Evolutionary conservation across 177 flowering plant species (phyloP).

Genomic region (Tripterygium wilfordii): DNA sequence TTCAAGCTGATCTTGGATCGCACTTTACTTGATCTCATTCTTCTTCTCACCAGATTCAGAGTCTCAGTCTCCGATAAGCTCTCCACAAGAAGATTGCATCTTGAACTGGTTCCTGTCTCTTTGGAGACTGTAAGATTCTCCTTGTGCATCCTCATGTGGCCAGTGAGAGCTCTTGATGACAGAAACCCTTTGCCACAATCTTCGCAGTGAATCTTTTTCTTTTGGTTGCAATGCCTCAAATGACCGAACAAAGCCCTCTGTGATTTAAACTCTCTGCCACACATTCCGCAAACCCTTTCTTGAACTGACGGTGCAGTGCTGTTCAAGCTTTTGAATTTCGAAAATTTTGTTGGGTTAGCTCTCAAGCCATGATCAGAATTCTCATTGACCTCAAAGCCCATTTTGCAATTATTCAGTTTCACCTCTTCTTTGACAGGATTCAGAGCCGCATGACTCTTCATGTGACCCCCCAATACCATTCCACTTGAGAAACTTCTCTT

Average conservation of each 20-base stretch:
- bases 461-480: constrained; percentile 28
- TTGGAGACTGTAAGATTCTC: not conserved
- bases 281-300: constrained; percentile 16
- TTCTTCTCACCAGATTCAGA: constrained; percentile 3
- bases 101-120: constrained; percentile 4
- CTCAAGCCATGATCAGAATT: constrained; percentile 18
- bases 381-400: constrained; percentile 9
- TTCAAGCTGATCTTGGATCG: constrained; percentile 9
- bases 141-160: constrained; percentile 26
- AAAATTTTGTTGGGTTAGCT: constrained; percentile 39
- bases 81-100: not conserved
- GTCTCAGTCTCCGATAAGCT: constrained; percentile 6
- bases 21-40: constrained; percentile 15
- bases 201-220: constrained; percentile 11
- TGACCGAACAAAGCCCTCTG: constrained; percentile 24
- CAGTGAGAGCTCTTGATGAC: constrained; percentile 18
- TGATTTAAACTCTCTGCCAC: constrained; percentile 25
- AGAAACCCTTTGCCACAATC: constrained; percentile 26
- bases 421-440: constrained; percentile 8
- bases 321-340: constrained; percentile 22
- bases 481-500: constrained; percentile 21
- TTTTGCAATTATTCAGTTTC: not conserved
- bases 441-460: constrained; percentile 21
- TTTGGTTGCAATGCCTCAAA: constrained; percentile 20
- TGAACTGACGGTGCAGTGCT: not conserved